These are phyloP conservation scores for Alternaria sp. DNA, from an alignment of 2,329 filamentous ascomycete species.

Conservation along the genomic window DNA sequence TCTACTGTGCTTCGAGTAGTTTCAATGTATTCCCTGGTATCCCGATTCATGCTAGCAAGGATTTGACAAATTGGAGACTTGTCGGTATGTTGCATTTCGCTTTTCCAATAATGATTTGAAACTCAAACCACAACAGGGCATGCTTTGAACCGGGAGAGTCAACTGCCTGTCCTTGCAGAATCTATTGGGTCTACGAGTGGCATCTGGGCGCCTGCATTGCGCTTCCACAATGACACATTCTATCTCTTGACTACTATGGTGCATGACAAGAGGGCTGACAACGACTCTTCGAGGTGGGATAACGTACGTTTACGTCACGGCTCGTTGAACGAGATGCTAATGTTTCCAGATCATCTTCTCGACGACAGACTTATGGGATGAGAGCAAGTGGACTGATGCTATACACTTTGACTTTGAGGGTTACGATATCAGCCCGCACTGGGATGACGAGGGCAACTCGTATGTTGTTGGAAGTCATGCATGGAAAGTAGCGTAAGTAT, in stretches of 20 bases:
- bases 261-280: constrained; percentile 37
- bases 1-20: constrained; percentile 63
- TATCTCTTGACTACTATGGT: constrained; percentile 53
- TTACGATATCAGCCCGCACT: constrained; percentile 65
- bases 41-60: constrained; percentile 63
- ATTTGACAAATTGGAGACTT: constrained; percentile 62
- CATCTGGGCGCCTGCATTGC: constrained; percentile 54
- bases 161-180: constrained; percentile 50
- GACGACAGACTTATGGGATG: constrained; percentile 55
- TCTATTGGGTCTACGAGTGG: constrained; percentile 50
- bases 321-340: background rate
- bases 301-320: constrained; percentile 31
- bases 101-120: background rate
- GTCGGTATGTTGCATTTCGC: constrained; percentile 35
- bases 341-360: constrained; percentile 54
- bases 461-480: constrained; percentile 55
- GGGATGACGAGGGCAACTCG: constrained; percentile 63
- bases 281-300: constrained; percentile 50
- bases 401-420: constrained; percentile 60
- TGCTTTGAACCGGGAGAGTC: constrained; percentile 47
- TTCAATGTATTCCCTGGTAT: constrained; percentile 64
- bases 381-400: constrained; percentile 59
- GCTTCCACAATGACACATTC: constrained; percentile 53
- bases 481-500: constrained; percentile 22
- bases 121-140: constrained; percentile 30